Evolutionary conservation across 805 yeast species (phyloP).

Genomic region (Torulaspora maleeae): DNA sequence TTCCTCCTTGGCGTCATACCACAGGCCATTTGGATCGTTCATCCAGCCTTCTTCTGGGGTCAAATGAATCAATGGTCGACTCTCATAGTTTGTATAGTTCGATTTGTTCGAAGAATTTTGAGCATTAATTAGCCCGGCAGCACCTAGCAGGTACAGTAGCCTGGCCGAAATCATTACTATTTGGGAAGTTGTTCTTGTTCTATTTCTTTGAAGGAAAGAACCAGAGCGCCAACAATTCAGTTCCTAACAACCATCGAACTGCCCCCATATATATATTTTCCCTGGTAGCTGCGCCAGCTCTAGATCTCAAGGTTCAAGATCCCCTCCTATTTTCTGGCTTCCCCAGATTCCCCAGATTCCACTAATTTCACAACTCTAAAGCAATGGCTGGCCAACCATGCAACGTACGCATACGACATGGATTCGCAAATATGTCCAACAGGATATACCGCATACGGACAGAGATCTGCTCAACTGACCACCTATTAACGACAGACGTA

Average conservation of each 20-base stretch:
- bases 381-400: neutral
- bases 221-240: neutral
- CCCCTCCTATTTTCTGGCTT: neutral
- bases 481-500: neutral
- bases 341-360: constrained; percentile 1
- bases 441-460: too few relatives aligned
- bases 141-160: neutral
- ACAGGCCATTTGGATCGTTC: constrained; percentile 45
- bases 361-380: neutral
- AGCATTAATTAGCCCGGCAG: constrained; percentile 1
- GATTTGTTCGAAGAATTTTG: neutral
- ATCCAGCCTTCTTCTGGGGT: constrained; percentile 39
- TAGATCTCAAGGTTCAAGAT: neutral
- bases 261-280: neutral
- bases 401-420: too few relatives aligned
- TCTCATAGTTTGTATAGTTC: neutral
- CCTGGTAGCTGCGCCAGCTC: neutral
- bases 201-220: neutral
- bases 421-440: too few relatives aligned
- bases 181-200: neutral
- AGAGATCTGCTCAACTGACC: neutral
- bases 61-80: constrained; percentile 30
- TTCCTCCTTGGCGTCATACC: constrained; percentile 32
- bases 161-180: constrained; percentile 3
- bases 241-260: neutral